Conservation (phyloP, 2,329 filamentous ascomycete species). For the Aspergillus eucalypticola region DNA sequence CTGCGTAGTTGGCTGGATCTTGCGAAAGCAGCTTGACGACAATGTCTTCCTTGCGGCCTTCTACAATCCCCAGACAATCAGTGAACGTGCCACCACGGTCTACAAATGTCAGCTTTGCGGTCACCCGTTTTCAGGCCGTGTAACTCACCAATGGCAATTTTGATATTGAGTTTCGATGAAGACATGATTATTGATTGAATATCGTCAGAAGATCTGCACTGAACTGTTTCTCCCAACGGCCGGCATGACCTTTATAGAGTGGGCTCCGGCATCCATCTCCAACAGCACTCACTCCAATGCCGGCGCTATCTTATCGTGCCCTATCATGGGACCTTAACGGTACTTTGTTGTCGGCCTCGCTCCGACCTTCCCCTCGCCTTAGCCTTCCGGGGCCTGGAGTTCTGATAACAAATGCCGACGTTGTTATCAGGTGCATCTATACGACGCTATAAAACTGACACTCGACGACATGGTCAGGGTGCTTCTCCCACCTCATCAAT, state of each 20-base stretch:
- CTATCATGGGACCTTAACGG: neutral
- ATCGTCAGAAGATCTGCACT: neutral
- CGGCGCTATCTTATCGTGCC: neutral
- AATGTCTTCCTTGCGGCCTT: constrained; percentile 36
- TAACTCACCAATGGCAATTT: constrained; percentile 6
- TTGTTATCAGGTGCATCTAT: neutral
- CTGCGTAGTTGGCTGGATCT: constrained; percentile 42
- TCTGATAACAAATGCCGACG: neutral
- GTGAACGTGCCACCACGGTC: constrained; percentile 45
- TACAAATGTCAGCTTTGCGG: constrained; percentile 29
- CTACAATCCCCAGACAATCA: constrained; percentile 40
- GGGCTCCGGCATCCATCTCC: neutral
- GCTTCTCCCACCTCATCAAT: neutral
- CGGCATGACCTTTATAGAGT: neutral
- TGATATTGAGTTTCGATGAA: constrained; percentile 3
- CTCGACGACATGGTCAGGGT: neutral
- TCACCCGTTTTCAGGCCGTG: neutral
- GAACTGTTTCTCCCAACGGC: neutral
- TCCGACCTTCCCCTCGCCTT: constrained; percentile 5
- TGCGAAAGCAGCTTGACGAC: constrained; percentile 44
- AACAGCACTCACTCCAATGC: neutral
- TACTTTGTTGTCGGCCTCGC: neutral
- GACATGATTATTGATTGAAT: neutral
- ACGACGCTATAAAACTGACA: neutral
- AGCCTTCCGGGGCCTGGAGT: neutral